Base-by-base conservation (phyloP, 495 filamentous ascomycete genomes). In the Aspergillus egyptiacus region DNA sequence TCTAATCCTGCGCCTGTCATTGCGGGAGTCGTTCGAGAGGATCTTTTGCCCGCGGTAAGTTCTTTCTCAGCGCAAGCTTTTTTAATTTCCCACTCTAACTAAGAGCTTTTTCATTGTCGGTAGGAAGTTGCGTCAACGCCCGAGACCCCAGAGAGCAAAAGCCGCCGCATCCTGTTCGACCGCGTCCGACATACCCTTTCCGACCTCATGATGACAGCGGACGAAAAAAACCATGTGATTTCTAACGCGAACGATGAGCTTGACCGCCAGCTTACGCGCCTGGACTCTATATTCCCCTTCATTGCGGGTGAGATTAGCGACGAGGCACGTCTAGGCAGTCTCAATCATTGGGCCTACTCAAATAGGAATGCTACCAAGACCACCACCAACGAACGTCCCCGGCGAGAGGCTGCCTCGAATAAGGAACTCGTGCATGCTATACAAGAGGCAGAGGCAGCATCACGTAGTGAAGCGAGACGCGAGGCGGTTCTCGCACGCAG, bases 141-240 rank as follows among this genome's bases (percentile, higher is more conserved):
- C 30, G 70, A 73, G 52, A 58, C 63, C 14, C 42, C 64, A 30
- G 67, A 69, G 20, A 70, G 70, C 50, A 64, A 64, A 59, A 63
- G 59, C 42, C 84, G 82, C 36, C 80, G 86, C 30, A 71, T 79
- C 51, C 71, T 89, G 14, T 89, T 91, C 62, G 77, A 73, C 50
- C 67, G 75, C 39, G 74, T 83, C 11, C 72, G 79, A 20, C 66
- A 69, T 33, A 76, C 80, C 54, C 78, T 91, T 30, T 73, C 79
- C 33, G 85, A 91, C 50, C 82, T 96, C 67, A 79, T 95, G 53
- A 77, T 85, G 48, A 87, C 87, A 0, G 71, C 95, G 25, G 94
- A 97, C 56, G 93, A 98, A 68, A 99, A 99, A 67, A 95, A 94
- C 51, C 91, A 95, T 53, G 90, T 97, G 43, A 84, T 96, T 32